phyloP scores from a whole-genome alignment of 495 filamentous ascomycete species.

The Penicillium psychrofluorescens region DNA sequence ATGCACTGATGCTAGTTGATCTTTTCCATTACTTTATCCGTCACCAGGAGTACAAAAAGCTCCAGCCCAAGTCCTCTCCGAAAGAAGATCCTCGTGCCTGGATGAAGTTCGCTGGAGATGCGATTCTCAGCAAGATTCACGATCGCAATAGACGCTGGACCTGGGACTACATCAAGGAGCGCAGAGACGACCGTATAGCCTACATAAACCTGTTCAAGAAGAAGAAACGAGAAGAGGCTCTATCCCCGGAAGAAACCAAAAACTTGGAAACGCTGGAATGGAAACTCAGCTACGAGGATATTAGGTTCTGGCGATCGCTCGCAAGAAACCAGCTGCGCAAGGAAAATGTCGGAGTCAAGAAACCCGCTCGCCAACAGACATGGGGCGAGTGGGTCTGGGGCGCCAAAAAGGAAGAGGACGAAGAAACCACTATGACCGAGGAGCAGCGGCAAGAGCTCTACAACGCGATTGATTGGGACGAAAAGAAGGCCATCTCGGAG shows the following conservation, averaged over 20 bases:
- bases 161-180: slow-evolving; percentile 89
- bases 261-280: slow-evolving; percentile 71
- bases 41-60: slow-evolving; percentile 93
- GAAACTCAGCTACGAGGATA: slow-evolving; percentile 89
- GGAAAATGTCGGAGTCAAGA: slow-evolving; percentile 80
- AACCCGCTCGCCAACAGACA: slow-evolving; percentile 55
- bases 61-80: slow-evolving; percentile 75
- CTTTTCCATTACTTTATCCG: slow-evolving; percentile 97
- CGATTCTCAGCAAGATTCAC: slow-evolving; percentile 87
- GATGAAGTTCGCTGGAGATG: slow-evolving; percentile 82
- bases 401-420: slow-evolving; percentile 60
- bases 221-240: slow-evolving; percentile 67
- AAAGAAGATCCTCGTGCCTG: slow-evolving; percentile 91
- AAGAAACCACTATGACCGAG: slow-evolving; percentile 77
- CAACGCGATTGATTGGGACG: slow-evolving; percentile 95
- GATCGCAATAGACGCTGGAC: slow-evolving; percentile 85
- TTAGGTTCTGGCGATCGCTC: slow-evolving; percentile 92
- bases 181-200: slow-evolving; percentile 77
- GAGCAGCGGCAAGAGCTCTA: slow-evolving; percentile 95
- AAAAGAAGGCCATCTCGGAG: slow-evolving; percentile 83
- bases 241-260: slow-evolving; percentile 60
- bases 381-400: slow-evolving; percentile 91
- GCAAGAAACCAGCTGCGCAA: slow-evolving; percentile 92
- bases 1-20: slow-evolving; percentile 94
- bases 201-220: slow-evolving; percentile 97